phyloP scores from a whole-genome alignment of 2,329 filamentous ascomycete species.

The Rhynchosporium secalis region DNA sequence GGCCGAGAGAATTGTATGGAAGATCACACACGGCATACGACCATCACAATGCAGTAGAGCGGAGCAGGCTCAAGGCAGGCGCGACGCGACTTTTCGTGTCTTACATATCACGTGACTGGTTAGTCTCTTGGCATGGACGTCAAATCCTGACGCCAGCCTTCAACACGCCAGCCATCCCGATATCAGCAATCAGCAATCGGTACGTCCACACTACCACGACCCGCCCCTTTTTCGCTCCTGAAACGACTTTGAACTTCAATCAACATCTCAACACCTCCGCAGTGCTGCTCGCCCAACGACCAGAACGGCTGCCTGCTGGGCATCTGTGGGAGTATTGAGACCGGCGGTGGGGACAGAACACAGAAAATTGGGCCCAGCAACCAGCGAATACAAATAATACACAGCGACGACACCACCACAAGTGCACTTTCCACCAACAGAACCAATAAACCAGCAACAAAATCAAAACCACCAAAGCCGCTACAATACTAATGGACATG shows the following conservation, averaged over 20 bases:
- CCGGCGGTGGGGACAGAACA: conserved; percentile 7
- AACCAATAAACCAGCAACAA: conserved; percentile 5
- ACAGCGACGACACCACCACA: conserved; percentile 8
- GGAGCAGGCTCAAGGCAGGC: background rate
- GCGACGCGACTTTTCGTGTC: conserved; percentile 11
- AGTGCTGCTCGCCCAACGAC: conserved; percentile 5
- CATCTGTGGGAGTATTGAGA: conserved; percentile 16
- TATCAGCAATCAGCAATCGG: conserved; percentile 17
- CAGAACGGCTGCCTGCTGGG: conserved; percentile 6
- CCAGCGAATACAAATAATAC: conserved; percentile 13
- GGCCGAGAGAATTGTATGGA: background rate
- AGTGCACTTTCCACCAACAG: background rate
- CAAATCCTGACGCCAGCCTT: background rate
- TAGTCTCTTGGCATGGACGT: background rate
- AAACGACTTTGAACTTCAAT: background rate
- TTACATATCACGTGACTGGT: background rate
- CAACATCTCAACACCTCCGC: conserved; percentile 8
- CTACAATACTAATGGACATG: conserved; percentile 26
- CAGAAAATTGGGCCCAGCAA: conserved; percentile 11
- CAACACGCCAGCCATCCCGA: conserved; percentile 23
- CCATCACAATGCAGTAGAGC: too few relatives aligned
- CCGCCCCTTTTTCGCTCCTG: too few relatives aligned
- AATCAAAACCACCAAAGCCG: conserved; percentile 7
- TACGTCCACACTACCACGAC: conserved; percentile 8
- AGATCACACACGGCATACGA: background rate